phyloP scores from a whole-genome alignment of 75 land plant species.

The Gnetum montanum region DNA sequence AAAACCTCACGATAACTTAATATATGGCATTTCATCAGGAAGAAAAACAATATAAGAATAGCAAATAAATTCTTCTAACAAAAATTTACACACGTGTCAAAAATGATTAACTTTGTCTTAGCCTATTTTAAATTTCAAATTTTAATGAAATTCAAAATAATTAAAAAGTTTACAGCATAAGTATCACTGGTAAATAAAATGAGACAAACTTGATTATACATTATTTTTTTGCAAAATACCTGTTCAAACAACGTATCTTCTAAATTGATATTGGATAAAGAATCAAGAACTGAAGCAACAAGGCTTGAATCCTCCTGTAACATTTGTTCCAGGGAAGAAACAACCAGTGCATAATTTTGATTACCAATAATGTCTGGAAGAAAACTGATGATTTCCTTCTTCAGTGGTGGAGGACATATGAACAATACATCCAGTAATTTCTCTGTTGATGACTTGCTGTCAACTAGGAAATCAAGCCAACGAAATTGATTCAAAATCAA shows the following conservation, averaged over 20 bases:
- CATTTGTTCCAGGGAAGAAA: constrained; percentile 58
- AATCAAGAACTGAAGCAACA: constrained; percentile 69
- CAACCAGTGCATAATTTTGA: constrained; percentile 40
- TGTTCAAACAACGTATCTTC: constrained; percentile 67
- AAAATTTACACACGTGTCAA: no score
- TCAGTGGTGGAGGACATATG: constrained; percentile 54
- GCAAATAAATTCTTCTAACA: no score
- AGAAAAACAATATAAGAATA: no score
- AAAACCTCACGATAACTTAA: no score
- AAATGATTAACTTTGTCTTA: background rate
- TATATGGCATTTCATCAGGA: no score
- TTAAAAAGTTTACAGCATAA: background rate
- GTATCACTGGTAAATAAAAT: background rate
- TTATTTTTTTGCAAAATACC: no score
- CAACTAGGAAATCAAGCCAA: constrained; percentile 87
- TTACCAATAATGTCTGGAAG: constrained; percentile 81
- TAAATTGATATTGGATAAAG: constrained; percentile 67
- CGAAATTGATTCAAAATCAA: constrained; percentile 81
- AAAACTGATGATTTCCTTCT: constrained; percentile 82
- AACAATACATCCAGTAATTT: constrained; percentile 74
- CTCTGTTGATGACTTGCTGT: constrained; percentile 39
- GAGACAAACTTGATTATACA: no score
- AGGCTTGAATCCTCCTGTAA: constrained; percentile 71
- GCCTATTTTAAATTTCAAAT: background rate
- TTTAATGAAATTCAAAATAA: background rate